phyloP scores from a whole-genome alignment of 352 stramenopile species.

The Globisporangium echinulatum region DNA sequence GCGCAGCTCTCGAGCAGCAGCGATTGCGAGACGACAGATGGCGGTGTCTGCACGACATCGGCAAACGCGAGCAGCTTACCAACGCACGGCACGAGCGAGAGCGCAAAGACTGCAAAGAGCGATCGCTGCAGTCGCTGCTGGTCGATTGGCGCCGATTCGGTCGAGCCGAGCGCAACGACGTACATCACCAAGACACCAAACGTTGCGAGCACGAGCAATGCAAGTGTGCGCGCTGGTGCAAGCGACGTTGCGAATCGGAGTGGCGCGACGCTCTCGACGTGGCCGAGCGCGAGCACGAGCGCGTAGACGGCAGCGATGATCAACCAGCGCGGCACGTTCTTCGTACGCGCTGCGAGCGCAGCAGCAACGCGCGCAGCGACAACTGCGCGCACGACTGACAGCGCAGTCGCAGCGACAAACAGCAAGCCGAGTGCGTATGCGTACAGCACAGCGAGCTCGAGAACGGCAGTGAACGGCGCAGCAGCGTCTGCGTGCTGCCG shows the following conservation, averaged over 20 bases:
- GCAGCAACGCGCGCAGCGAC: constrained; percentile 30
- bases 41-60: constrained; percentile 36
- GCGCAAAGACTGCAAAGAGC: constrained; percentile 40
- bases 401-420: constrained; percentile 30
- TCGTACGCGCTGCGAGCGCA: constrained; percentile 18
- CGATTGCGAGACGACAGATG: constrained; percentile 29
- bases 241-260: constrained; percentile 16
- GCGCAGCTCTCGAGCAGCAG: constrained; percentile 35
- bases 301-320: constrained; percentile 31
- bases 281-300: constrained; percentile 29
- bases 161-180: constrained; percentile 39
- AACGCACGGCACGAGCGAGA: constrained; percentile 56
- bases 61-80: constrained; percentile 62
- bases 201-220: constrained; percentile 39
- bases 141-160: constrained; percentile 25
- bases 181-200: constrained; percentile 43
- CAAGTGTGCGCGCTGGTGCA: constrained; percentile 32
- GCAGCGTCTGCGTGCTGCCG: constrained; percentile 9
- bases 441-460: constrained; percentile 43
- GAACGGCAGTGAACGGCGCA: constrained; percentile 11
- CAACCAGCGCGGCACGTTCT: constrained; percentile 40
- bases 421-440: constrained; percentile 47
- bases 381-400: constrained; percentile 31
- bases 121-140: constrained; percentile 54
- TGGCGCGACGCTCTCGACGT: constrained; percentile 22